phyloP scores from a whole-genome alignment of 2,329 filamentous ascomycete genomes.

The Alternaria sp. region DNA sequence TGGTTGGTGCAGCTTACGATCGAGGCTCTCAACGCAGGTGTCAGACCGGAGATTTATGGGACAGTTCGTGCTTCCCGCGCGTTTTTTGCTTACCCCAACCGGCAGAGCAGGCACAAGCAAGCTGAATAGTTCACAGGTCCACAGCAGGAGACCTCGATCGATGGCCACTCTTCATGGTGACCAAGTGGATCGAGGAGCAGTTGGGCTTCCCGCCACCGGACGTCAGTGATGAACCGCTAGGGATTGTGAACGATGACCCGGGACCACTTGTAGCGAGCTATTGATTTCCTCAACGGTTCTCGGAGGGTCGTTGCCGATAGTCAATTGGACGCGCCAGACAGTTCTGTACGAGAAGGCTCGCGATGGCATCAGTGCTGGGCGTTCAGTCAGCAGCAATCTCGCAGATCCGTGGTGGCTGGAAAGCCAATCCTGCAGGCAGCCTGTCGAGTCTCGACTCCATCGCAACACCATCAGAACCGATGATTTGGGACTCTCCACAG shows the following conservation, averaged over 20 bases:
- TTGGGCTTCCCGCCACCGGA: slow-evolving; percentile 17
- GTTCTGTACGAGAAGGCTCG: background rate
- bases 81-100: background rate
- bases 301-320: background rate
- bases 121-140: slow-evolving; percentile 3
- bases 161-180: background rate
- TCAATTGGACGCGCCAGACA: background rate
- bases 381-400: slow-evolving; percentile 5
- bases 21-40: slow-evolving; percentile 2
- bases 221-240: background rate
- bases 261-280: background rate
- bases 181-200: background rate
- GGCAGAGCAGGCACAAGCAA: background rate
- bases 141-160: background rate
- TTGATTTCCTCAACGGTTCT: background rate
- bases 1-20: slow-evolving; percentile 2
- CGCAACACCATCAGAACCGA: slow-evolving; percentile 1
- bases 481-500: background rate
- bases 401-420: slow-evolving; percentile 2
- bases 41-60: slow-evolving; percentile 7
- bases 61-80: background rate
- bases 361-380: background rate
- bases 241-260: background rate
- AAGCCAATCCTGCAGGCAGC: background rate
- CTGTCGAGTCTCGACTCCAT: slow-evolving; percentile 3